Conservation (phyloP, 2,329 filamentous ascomycete genomes). For the Alternaria viburni region DNA sequence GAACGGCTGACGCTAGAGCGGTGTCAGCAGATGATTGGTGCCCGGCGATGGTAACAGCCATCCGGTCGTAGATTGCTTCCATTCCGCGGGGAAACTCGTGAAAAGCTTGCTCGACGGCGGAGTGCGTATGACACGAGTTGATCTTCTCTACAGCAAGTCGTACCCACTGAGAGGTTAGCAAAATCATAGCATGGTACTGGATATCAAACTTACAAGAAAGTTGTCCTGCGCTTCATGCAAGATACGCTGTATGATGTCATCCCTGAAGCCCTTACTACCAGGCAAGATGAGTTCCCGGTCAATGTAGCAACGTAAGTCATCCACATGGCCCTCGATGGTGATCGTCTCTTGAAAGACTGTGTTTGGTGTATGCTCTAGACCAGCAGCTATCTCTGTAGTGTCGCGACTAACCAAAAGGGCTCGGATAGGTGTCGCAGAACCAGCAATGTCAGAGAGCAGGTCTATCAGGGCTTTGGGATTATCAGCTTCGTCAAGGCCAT, state of each 20-base stretch:
- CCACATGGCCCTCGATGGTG: background rate
- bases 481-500: background rate
- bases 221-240: background rate
- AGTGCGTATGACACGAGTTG: background rate
- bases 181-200: background rate
- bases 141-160: background rate
- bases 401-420: background rate
- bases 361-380: background rate
- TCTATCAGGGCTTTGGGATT: background rate
- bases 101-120: background rate
- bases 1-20: background rate
- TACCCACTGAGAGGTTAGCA: background rate
- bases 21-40: background rate
- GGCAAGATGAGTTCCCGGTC: background rate
- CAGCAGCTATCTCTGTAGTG: background rate
- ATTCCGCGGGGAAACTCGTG: background rate
- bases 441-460: background rate
- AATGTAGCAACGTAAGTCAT: background rate
- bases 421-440: background rate
- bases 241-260: background rate
- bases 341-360: background rate
- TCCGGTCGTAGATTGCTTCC: background rate
- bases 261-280: background rate
- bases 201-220: background rate
- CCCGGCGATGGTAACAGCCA: background rate